Evolutionary conservation across 805 yeast genomes (phyloP), one percentile per base, ranked within the genome.

Genomic region (Debaryomyces hansenii): DNA sequence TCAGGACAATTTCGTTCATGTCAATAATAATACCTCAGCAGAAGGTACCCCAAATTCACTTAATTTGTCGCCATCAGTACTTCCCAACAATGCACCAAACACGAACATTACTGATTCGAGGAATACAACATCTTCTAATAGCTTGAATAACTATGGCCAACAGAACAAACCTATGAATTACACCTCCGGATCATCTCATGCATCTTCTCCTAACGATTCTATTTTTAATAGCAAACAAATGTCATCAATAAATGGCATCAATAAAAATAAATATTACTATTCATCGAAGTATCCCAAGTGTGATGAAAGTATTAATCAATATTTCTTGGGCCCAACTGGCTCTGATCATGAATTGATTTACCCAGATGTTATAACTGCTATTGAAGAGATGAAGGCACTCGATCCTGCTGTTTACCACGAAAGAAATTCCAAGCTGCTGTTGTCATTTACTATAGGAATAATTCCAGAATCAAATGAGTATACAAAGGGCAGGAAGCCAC

Each of bases 221-320:
- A 41, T 20, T 20, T 20, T 31, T 18, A 28, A 34, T 2, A 36
- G 27, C 4, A 20, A 20, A 35, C 42, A 45, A 20, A 44, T 56
- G 2, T 6, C 27, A 24, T 24, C 27, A 7, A 24, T 2, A 24
- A 14, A 31, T 31, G 34, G 34, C 34, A 31, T 4, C 16, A 12
- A 31, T 31, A 31, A 31, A 6, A 31, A 11, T 31, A 14, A 3
- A 6, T 7, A 24, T 9, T 58, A 60, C 46, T 58, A 61, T 11
- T 36, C 52, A 20, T 42, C 56, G 5, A 45, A 50, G 16, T 52
- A 63, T 45, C 79, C 83, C 8, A 72, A 73, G 48, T 80, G 80
- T 50, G 87, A 84, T 54, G 68, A 76, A 21, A 58, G 71, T 3
- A 83, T 84, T 24, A 85, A 86, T 59, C 94, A 86, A 60, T 85